Evolutionary conservation across 2,329 filamentous ascomycete genomes (phyloP).

Genomic region (Alternaria novae-zelandiae): DNA sequence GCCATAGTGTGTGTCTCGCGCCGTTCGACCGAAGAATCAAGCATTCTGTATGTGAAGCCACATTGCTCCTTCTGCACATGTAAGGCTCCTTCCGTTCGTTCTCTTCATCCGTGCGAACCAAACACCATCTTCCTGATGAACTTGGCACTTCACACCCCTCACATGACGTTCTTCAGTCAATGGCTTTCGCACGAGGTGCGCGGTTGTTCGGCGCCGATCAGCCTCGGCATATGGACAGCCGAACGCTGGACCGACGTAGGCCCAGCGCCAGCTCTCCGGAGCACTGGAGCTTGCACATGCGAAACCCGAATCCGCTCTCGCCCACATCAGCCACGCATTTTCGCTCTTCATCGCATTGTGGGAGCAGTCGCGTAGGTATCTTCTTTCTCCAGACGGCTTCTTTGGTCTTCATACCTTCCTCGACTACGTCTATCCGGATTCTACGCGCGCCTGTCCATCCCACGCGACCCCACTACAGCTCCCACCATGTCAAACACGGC

Average conservation of each 20-base stretch:
- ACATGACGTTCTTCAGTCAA: not conserved
- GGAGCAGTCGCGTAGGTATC: not conserved
- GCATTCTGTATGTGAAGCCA: not conserved
- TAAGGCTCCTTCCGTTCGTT: not conserved
- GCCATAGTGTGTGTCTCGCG: not conserved
- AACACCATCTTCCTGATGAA: not conserved
- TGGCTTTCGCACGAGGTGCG: not conserved
- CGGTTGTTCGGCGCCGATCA: constrained; percentile 18
- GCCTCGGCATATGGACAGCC: constrained; percentile 31
- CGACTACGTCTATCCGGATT: not conserved
- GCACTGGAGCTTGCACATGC: constrained; percentile 38
- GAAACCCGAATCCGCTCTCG: constrained; percentile 23
- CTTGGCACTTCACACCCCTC: not conserved
- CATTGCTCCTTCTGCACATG: fast-evolving
- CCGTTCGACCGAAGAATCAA: not conserved
- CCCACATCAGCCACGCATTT: constrained; percentile 14
- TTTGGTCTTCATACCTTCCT: not conserved
- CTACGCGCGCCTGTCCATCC: not conserved
- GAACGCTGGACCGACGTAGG: constrained; percentile 30
- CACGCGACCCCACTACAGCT: constrained; percentile 7
- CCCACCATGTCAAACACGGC: constrained; percentile 33
- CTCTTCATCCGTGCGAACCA: too few species aligned
- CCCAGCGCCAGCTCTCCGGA: constrained; percentile 30
- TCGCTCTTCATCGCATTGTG: not conserved
- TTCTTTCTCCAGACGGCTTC: not conserved